Base-by-base conservation (phyloP, 73 alveolate species). In the Symbiodinium natans region DNA sequence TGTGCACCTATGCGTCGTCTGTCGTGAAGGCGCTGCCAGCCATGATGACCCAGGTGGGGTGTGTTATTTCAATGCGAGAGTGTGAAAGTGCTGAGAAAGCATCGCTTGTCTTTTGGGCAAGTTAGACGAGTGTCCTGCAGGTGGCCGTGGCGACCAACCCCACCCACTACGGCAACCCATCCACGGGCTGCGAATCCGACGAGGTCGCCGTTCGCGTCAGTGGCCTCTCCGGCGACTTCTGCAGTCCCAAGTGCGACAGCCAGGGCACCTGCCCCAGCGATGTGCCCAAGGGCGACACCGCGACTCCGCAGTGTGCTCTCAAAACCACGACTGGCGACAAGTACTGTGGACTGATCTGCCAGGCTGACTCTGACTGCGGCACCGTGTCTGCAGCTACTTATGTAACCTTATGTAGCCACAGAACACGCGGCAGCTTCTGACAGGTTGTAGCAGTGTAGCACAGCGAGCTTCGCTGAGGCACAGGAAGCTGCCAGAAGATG, bases 401-500 rank as follows among this genome's bases (percentile, higher is more conserved):
- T 48, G 63, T 48, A 10, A 48, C 63, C 63, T 10, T 48, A 10
- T 48, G 63, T 48, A 10, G 63, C 63, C 17, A 10, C 63, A 48
- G 8, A 8, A 17, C 63, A 48, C 63, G n/a, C n/a, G n/a, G n/a
- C n/a, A n/a, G 17, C 17, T 48, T 48, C 23, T 48, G 8, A 10
- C 23, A 17, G 63, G 63, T 48, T 17, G 63, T 8, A 8, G 23
- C 23, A 48, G 63, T 8, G 63, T 10, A 8, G 8, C 8, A 48
- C 23, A 8, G 17, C 23, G 63, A 10, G 63, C 17, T 8, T 17
- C 23, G 41, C 36, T 13, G 29, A 88, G 95, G 95, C 41, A 88
- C 95, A 10, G 95, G 95, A 13, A 56, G 86, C 29, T 88, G 95
- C 95, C 95, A 88, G 85, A 88, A 59, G 95, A 88, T 88, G 71